Conservation (phyloP, 2,329 filamentous ascomycete genomes). For the Epichloe aotearoae region DNA sequence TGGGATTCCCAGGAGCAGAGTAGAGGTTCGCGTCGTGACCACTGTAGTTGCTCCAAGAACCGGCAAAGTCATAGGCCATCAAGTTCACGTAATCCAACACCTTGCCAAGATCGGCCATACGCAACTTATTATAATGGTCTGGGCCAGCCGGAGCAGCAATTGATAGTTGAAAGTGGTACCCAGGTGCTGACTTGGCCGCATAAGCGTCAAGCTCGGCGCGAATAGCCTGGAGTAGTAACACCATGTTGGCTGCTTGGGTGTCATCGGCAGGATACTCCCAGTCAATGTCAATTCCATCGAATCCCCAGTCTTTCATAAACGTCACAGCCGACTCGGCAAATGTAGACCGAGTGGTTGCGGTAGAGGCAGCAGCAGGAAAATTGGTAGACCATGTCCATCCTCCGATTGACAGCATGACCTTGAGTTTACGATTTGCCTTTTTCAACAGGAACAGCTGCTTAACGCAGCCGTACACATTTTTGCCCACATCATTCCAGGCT, state of each 20-base stretch:
- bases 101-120: conserved; percentile 32
- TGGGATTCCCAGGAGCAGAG: conserved; percentile 35
- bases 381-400: conserved; percentile 76
- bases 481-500: conserved; percentile 49
- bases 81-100: conserved; percentile 46
- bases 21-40: conserved; percentile 66
- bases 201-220: conserved; percentile 36
- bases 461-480: conserved; percentile 66
- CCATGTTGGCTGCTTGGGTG: conserved; percentile 29
- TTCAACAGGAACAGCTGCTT: conserved; percentile 73
- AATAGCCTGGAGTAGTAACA: conserved; percentile 30
- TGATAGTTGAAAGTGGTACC: conserved; percentile 40
- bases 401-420: conserved; percentile 67
- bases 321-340: conserved; percentile 60
- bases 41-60: conserved; percentile 51
- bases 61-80: conserved; percentile 70
- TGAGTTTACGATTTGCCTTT: conserved; percentile 62
- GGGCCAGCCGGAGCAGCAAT: conserved; percentile 39
- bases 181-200: conserved; percentile 26
- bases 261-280: conserved; percentile 26
- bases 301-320: conserved; percentile 60
- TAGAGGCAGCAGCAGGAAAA: conserved; percentile 55
- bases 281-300: conserved; percentile 34
- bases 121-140: conserved; percentile 33
- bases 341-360: conserved; percentile 41